Base-by-base conservation (phyloP, 2,329 filamentous ascomycete genomes). In the Alternaria tenuissima region DNA sequence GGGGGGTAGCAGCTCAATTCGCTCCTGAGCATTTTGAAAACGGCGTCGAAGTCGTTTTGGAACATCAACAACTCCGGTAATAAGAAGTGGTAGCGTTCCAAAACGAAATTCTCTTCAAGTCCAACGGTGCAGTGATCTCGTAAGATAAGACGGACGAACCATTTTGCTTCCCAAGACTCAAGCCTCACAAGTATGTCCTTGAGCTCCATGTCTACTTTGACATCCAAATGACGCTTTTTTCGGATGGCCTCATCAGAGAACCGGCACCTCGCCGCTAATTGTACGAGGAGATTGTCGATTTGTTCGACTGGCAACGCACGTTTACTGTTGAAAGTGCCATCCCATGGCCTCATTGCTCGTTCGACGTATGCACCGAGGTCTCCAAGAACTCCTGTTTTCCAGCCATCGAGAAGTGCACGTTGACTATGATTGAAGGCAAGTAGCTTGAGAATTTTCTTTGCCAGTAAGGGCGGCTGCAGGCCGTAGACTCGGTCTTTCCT, bases 81-180 rank as follows among this genome's bases (percentile, higher is more conserved):
- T 1, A 90, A 79, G 38, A 88, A 88, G 74, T 96, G 89, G 53
- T 90, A 90, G 18, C 82, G 82, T 12, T 80, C 79, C 47, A 91
- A 83, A 0, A 92, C 78, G 18, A 85, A 75, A 1, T 76, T 65
- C 28, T 83, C 80, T 22, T 93, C 87, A 2, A 96, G 72, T 2
- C 85, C 75, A 0, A 94, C 82, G 0, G 91, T 90, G n/a, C 85
- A 83, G 60, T 89, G 91, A 63, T 89, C 86, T 72, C 96, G 95
- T 28, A 96, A 81, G 6, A 97, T 83, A 30, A 97, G 81, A 4
- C 94, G 86, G 84, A 91, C 91, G 11, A 97, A 83, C 94, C 94
- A 97, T 79, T 97, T 97, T 4, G 89, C 90, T 72, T 96, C 91
- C 83, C 83, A 82, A 3, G 91, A 86, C 46, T 74, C 69, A 3